These are phyloP conservation scores for Macrolepiota fuliginosa DNA, from an alignment of 768 basidiomycete species.

Conservation along the genomic window DNA sequence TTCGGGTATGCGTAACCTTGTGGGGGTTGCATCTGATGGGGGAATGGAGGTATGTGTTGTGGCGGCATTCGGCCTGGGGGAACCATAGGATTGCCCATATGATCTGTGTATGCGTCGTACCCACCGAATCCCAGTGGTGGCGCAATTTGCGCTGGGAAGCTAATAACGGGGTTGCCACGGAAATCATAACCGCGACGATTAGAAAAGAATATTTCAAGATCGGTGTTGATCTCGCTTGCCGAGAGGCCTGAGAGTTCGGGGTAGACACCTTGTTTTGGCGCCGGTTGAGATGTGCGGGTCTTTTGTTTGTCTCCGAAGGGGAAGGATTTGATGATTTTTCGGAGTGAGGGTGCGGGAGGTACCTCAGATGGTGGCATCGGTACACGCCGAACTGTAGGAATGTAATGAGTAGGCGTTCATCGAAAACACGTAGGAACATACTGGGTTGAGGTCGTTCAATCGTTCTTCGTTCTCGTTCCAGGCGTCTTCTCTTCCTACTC, in stretches of 20 bases:
- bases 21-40: slow-evolving; percentile 8
- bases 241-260: slow-evolving; percentile 48
- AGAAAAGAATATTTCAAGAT: slow-evolving; percentile 54
- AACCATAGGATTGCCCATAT: slow-evolving; percentile 6
- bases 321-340: slow-evolving; percentile 62
- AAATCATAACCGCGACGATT: slow-evolving; percentile 27
- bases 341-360: slow-evolving; percentile 54
- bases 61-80: slow-evolving; percentile 15
- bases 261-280: slow-evolving; percentile 31
- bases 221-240: slow-evolving; percentile 44
- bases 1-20: slow-evolving; percentile 1
- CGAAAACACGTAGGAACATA: slow-evolving; percentile 31
- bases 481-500: slow-evolving; percentile 76
- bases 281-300: slow-evolving; percentile 18
- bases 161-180: slow-evolving; percentile 2
- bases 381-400: slow-evolving; percentile 49
- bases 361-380: slow-evolving; percentile 50
- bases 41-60: slow-evolving; percentile 6
- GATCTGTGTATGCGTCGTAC: slow-evolving; percentile 10
- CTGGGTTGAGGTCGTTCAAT: slow-evolving; percentile 75
- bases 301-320: slow-evolving; percentile 36
- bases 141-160: slow-evolving; percentile 6
- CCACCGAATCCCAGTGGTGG: slow-evolving; percentile 1
- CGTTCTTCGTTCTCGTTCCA: slow-evolving; percentile 84
- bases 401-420: background rate